A percentile compares a stretch with the other conserved stretches of the same genome.
phyloP scores from a whole-genome alignment of 202 grass and related monocot genomes.

The Hordeum pubiflorum region DNA sequence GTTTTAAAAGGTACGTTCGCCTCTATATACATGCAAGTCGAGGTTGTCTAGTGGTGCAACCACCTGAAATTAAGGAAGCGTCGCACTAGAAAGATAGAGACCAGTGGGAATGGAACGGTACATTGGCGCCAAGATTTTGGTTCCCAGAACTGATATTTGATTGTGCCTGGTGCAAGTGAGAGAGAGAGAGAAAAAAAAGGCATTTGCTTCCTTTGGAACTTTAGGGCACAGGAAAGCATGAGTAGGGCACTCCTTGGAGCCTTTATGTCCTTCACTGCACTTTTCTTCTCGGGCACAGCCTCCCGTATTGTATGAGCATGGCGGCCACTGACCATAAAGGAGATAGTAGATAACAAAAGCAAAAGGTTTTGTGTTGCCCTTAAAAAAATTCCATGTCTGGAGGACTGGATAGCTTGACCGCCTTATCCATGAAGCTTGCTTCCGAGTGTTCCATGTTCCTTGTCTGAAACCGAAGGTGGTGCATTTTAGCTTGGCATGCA shows the following conservation, averaged over 20 bases:
- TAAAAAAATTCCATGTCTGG: neutral
- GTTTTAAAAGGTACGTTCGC: constrained; percentile 10
- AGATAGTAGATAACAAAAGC: constrained; percentile 7
- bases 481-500: neutral
- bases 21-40: neutral
- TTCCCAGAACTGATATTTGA: constrained; percentile 18
- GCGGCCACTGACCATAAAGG: constrained; percentile 30
- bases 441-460: neutral
- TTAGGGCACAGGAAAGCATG: constrained; percentile 57
- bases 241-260: constrained; percentile 38
- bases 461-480: neutral
- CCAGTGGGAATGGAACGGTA: constrained; percentile 8
- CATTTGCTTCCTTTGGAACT: constrained; percentile 50
- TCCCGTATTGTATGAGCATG: constrained; percentile 27
- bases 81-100: neutral
- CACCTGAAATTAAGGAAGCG: neutral
- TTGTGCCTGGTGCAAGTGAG: constrained; percentile 16
- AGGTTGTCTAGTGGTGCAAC: neutral
- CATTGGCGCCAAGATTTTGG: neutral
- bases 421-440: constrained; percentile 22
- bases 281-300: constrained; percentile 40
- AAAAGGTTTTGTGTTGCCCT: neutral
- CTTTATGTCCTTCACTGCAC: constrained; percentile 33
- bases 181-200: neutral
- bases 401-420: constrained; percentile 8